Evolutionary conservation across 768 basidiomycete genomes (phyloP).

Genomic region (Mycena belliarum): DNA sequence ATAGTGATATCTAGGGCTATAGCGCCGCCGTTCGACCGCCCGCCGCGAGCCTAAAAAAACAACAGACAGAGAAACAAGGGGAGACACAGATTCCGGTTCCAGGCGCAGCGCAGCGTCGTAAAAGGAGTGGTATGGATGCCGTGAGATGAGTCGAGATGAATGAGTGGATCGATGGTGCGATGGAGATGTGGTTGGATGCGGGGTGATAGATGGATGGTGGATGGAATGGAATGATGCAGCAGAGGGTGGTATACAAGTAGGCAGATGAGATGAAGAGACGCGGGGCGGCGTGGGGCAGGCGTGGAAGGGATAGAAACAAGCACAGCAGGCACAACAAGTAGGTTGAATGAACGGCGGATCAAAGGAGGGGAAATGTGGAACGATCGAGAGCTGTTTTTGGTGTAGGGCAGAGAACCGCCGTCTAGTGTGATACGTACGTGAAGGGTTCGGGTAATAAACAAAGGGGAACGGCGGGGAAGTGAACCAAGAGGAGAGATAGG

Average conservation of each 20-base stretch:
- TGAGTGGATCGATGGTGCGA: not conserved
- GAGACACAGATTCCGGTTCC: no score
- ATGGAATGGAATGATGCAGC: not conserved
- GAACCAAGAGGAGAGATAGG: slow-evolving; percentile 11
- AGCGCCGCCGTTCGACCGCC: slow-evolving; percentile 11
- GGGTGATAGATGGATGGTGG: not conserved
- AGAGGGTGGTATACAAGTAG: not conserved
- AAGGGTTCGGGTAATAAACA: not conserved
- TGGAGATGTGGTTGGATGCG: not conserved
- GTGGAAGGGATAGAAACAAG: not conserved
- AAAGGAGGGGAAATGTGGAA: slow-evolving; percentile 1
- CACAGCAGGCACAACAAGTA: not conserved
- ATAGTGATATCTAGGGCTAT: slow-evolving; percentile 6
- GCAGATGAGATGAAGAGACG: not conserved
- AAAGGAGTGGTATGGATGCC: not conserved
- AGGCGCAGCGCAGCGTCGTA: no score
- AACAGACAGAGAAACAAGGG: not conserved
- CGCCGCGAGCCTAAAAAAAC: not conserved
- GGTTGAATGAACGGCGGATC: slow-evolving; percentile 1
- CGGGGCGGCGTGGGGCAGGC: not conserved
- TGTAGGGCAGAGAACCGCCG: not conserved
- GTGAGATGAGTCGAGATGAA: not conserved
- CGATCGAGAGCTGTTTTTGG: not conserved
- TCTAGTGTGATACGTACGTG: not conserved
- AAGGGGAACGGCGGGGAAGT: not conserved